Evolutionary conservation across 495 filamentous ascomycete genomes (phyloP).

Genomic region (Venustampulla echinocandica): DNA sequence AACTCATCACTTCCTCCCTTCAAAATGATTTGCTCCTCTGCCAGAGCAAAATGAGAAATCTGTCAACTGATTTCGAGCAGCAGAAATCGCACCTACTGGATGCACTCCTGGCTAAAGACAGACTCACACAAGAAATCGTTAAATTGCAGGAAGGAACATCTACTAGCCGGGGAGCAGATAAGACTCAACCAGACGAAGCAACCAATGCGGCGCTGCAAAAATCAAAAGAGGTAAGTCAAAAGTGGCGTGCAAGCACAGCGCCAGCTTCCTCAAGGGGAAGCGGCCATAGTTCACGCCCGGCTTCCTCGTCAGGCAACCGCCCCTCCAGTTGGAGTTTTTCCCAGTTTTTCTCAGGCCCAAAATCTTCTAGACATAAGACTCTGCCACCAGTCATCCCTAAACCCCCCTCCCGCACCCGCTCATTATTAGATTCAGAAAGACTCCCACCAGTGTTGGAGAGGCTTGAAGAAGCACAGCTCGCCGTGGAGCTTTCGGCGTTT

Average conservation of each 20-base stretch:
- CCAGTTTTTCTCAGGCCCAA: too few species aligned
- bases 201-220: neutral
- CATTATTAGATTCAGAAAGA: too few species aligned
- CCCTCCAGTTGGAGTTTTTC: too few species aligned
- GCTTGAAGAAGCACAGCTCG: too few species aligned
- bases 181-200: slow-evolving; percentile 1
- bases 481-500: too few species aligned
- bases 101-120: slow-evolving; percentile 44
- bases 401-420: too few species aligned
- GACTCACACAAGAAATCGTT: slow-evolving; percentile 38
- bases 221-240: slow-evolving; percentile 19
- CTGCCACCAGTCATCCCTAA: too few species aligned
- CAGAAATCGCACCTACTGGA: slow-evolving; percentile 44
- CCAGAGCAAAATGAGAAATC: slow-evolving; percentile 31
- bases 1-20: slow-evolving; percentile 42
- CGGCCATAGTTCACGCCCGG: too few species aligned
- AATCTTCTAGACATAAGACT: too few species aligned
- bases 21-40: slow-evolving; percentile 41
- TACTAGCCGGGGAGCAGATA: neutral
- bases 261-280: neutral
- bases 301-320: too few species aligned
- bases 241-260: neutral
- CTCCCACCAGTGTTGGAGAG: too few species aligned
- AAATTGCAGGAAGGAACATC: neutral
- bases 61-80: slow-evolving; percentile 37